A percentile compares a stretch with the other conserved stretches of the same genome.
phyloP scores from a whole-genome alignment of 2,329 filamentous ascomycete species.

The Xylariomycetidae sp. region DNA sequence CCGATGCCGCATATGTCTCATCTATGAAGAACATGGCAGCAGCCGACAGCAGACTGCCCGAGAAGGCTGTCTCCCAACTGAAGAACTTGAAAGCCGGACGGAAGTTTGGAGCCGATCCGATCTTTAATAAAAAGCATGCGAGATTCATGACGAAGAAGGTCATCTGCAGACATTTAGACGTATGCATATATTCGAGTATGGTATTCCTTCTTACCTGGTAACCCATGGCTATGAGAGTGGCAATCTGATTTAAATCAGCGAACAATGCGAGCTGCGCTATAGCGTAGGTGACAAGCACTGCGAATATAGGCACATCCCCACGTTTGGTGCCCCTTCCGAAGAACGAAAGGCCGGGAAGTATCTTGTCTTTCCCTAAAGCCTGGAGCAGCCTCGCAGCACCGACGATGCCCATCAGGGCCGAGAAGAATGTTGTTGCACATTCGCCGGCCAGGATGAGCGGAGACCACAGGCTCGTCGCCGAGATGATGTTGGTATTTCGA shows the following conservation, averaged over 20 bases:
- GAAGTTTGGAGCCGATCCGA: constrained; percentile 85
- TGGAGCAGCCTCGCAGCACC: constrained; percentile 81
- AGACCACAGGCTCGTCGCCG: constrained; percentile 73
- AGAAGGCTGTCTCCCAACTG: constrained; percentile 75
- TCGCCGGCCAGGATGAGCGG: constrained; percentile 74
- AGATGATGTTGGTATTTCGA: constrained; percentile 72
- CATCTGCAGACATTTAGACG: constrained; percentile 48
- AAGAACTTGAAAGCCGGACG: constrained; percentile 86
- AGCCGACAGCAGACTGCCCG: constrained; percentile 71
- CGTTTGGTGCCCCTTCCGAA: constrained; percentile 71
- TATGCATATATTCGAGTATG: background rate
- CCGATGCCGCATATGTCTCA: constrained; percentile 71
- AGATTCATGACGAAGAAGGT: constrained; percentile 87
- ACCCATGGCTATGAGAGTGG: constrained; percentile 85
- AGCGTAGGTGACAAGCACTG: constrained; percentile 70
- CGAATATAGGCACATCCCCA: constrained; percentile 69
- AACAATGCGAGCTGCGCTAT: constrained; percentile 77
- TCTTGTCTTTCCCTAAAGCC: constrained; percentile 72
- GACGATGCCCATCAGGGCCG: constrained; percentile 80
- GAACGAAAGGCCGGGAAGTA: constrained; percentile 69
- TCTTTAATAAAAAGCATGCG: constrained; percentile 80
- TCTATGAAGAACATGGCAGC: constrained; percentile 89
- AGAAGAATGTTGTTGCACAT: constrained; percentile 79
- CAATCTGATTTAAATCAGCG: constrained; percentile 81
- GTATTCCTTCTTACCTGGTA: constrained; percentile 54